Conservation (phyloP, 371 early-diverging fungal genomes). For the Nematocida minor region DNA sequence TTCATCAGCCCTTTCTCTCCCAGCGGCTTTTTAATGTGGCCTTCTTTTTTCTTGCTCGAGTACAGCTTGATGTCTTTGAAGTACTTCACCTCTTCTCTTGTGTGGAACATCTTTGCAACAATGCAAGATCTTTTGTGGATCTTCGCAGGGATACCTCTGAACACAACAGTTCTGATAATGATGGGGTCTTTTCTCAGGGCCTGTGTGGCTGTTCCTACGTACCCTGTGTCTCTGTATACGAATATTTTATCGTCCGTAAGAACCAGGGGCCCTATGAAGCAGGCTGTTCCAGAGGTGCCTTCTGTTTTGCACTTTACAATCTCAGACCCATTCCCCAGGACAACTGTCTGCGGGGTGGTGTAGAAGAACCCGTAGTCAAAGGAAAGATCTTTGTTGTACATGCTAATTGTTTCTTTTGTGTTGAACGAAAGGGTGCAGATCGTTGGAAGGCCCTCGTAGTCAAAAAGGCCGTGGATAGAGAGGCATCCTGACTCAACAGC, state of each 20-base stretch:
- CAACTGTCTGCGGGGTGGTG: background rate
- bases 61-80: constrained; percentile 59
- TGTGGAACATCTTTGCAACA: constrained; percentile 62
- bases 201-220: constrained; percentile 18
- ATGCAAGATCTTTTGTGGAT: constrained; percentile 55
- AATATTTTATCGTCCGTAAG: constrained; percentile 43
- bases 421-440: constrained; percentile 30
- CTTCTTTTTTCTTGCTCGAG: constrained; percentile 51
- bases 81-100: constrained; percentile 62
- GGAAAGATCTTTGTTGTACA: background rate
- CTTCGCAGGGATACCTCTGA: constrained; percentile 60
- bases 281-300: constrained; percentile 51
- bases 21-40: constrained; percentile 62
- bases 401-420: background rate
- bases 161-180: constrained; percentile 51
- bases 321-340: constrained; percentile 46
- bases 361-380: constrained; percentile 25
- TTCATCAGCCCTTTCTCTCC: constrained; percentile 64
- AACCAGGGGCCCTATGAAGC: constrained; percentile 57
- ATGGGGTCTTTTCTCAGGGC: constrained; percentile 51
- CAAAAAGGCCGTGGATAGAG: constrained; percentile 25
- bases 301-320: constrained; percentile 49
- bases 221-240: constrained; percentile 1
- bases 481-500: background rate
- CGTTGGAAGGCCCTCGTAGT: constrained; percentile 42